These are phyloP conservation scores for Puccinia polysora DNA, from an alignment of 1,284 basidiomycete genomes.

Conservation along the genomic window DNA sequence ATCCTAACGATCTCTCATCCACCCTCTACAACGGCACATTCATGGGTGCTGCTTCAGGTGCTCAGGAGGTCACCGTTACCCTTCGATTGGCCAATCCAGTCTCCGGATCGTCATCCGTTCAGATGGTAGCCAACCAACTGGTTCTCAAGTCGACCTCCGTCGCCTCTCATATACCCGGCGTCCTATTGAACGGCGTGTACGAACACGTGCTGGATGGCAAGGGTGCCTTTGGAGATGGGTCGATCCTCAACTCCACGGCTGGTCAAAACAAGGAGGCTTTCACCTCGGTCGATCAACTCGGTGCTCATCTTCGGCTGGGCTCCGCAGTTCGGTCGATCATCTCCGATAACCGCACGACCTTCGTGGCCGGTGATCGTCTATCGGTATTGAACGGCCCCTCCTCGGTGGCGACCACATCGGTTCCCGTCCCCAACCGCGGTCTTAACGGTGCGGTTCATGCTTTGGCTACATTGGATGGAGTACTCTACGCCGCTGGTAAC, in stretches of 20 bases:
- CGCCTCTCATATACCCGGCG: not conserved
- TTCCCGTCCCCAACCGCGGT: conserved; percentile 33
- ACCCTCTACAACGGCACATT: conserved; percentile 77
- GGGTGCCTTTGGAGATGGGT: conserved; percentile 39
- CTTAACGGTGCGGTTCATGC: conserved; percentile 25
- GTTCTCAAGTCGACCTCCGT: conserved; percentile 49
- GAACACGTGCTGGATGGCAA: conserved; percentile 15
- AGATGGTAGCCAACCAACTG: conserved; percentile 59
- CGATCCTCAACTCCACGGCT: not conserved
- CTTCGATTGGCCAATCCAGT: conserved; percentile 57
- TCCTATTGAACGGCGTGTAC: conserved; percentile 11
- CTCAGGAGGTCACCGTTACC: conserved; percentile 64
- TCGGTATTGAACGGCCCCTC: conserved; percentile 20
- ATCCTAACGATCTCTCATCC: conserved; percentile 62
- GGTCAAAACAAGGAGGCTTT: not conserved
- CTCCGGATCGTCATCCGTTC: conserved; percentile 64
- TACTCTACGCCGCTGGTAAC: conserved; percentile 31
- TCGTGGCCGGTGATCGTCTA: conserved; percentile 33
- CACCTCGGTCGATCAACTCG: conserved; percentile 36
- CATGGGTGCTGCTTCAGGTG: conserved; percentile 62
- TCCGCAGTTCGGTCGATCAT: conserved; percentile 17
- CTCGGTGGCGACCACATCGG: not conserved
- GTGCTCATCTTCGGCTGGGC: not conserved
- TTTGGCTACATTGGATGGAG: not conserved
- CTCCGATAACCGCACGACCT: conserved; percentile 3